These are phyloP conservation scores for Eimeria acervulina DNA, from an alignment of 169 alveolate species.

Conservation along the genomic window DNA sequence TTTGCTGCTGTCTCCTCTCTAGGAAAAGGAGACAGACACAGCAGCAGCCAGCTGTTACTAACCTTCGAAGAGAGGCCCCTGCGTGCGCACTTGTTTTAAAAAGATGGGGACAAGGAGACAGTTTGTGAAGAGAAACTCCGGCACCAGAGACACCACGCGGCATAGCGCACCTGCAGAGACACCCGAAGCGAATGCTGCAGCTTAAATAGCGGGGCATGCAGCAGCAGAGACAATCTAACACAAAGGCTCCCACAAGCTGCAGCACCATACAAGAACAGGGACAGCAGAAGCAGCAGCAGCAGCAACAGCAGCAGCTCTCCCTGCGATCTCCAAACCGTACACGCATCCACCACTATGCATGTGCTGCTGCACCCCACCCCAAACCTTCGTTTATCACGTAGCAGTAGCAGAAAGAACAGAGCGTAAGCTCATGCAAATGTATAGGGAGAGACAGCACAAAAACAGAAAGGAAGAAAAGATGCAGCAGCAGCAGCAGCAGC, in stretches of 20 bases:
- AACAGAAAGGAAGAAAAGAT: not conserved
- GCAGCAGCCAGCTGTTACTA: not conserved
- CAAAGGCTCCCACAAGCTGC: not conserved
- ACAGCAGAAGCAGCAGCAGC: not conserved
- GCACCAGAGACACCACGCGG: slow-evolving; percentile 91
- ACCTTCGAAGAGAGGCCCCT: slow-evolving; percentile 81
- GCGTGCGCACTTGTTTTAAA: slow-evolving; percentile 87
- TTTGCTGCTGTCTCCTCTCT: too few relatives aligned
- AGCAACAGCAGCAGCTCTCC: too few relatives aligned
- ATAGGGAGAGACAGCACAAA: not conserved
- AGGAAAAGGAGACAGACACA: not conserved
- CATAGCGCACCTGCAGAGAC: slow-evolving; percentile 88
- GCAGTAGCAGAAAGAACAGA: not conserved
- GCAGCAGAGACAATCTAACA: not conserved
- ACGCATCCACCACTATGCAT: not conserved
- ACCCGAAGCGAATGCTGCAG: slow-evolving; percentile 15
- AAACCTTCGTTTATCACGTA: not conserved
- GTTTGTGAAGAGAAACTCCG: slow-evolving; percentile 90
- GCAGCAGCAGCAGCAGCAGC: not conserved
- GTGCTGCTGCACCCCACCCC: not conserved
- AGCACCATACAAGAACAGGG: not conserved
- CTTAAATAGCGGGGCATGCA: not conserved
- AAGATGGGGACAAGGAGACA: slow-evolving; percentile 82
- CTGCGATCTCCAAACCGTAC: too few relatives aligned
- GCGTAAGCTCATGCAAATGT: not conserved